Percentiles rank a stretch among this genome's conserved stretches.
phyloP scores from a whole-genome alignment of 495 filamentous ascomycete species.

The Venustampulla echinocandica region DNA sequence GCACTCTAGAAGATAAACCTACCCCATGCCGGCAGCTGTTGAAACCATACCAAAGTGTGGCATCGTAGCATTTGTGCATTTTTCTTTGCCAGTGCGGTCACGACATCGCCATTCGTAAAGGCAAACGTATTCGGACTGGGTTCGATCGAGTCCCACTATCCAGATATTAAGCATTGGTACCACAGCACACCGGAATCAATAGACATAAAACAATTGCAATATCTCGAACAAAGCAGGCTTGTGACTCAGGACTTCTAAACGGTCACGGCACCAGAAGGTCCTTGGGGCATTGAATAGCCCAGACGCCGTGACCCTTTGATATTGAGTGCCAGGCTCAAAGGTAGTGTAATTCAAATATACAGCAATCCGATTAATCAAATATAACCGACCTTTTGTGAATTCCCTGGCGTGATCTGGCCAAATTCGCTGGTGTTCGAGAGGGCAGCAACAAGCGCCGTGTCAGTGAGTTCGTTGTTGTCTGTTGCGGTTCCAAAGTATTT shows the following conservation, averaged over 20 bases:
- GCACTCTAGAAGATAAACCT: no score
- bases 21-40: slow-evolving; percentile 50
- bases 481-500: slow-evolving; percentile 43
- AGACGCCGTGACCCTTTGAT: no score
- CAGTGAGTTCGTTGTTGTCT: slow-evolving; percentile 35
- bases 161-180: slow-evolving; percentile 24
- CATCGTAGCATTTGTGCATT: slow-evolving; percentile 48
- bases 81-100: slow-evolving; percentile 37
- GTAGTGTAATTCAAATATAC: no score
- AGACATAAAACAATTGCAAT: no score
- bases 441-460: slow-evolving; percentile 19
- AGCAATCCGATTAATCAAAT: no score
- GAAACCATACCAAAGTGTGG: slow-evolving; percentile 47
- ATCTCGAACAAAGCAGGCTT: no score
- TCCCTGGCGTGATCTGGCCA: slow-evolving; percentile 40
- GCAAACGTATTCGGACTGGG: slow-evolving; percentile 34
- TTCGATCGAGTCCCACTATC: slow-evolving; percentile 1
- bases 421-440: slow-evolving; percentile 35
- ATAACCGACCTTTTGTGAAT: slow-evolving; percentile 4
- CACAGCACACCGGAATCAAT: no score
- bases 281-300: no score
- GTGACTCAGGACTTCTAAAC: no score
- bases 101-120: slow-evolving; percentile 40
- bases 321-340: no score
- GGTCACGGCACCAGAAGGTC: no score